Percentiles rank a stretch among this genome's conserved stretches.
phyloP scores from a whole-genome alignment of 495 filamentous ascomycete species.

The Penicillium salamii region DNA sequence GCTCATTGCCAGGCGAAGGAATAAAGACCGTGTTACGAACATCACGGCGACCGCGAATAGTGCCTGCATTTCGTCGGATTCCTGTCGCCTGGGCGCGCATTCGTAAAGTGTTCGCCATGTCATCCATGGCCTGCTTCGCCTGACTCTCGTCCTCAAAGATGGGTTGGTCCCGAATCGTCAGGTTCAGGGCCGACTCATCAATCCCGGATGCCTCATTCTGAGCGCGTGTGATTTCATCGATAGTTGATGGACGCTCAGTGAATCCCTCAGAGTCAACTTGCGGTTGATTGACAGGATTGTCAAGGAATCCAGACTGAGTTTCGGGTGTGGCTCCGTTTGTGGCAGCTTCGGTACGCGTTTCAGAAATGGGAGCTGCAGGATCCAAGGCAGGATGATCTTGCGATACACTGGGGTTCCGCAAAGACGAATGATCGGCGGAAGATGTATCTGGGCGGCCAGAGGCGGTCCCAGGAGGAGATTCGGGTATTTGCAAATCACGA shows the following conservation, averaged over 20 bases:
- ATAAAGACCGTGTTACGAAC: conserved; percentile 87
- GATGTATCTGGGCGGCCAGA: conserved; percentile 39
- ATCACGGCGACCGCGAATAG: conserved; percentile 83
- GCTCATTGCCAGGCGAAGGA: conserved; percentile 43
- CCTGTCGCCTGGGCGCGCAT: conserved; percentile 57
- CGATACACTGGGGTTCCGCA: conserved; percentile 31
- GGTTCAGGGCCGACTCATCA: conserved; percentile 75
- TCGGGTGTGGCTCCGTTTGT: conserved; percentile 32
- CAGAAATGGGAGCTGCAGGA: conserved; percentile 21
- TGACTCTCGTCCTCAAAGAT: conserved; percentile 90
- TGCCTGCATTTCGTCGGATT: conserved; percentile 64
- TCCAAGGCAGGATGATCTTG: conserved; percentile 23
- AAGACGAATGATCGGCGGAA: conserved; percentile 31
- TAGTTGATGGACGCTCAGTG: conserved; percentile 61
- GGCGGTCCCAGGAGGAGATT: conserved; percentile 30
- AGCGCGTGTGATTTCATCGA: conserved; percentile 82
- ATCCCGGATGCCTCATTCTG: conserved; percentile 70
- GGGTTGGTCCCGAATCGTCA: conserved; percentile 89
- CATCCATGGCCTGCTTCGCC: conserved; percentile 83
- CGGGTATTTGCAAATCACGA: conserved; percentile 41
- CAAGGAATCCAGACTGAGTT: conserved; percentile 16
- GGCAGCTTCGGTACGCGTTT: conserved; percentile 14
- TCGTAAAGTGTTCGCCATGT: conserved; percentile 83
- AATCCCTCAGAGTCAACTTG: conserved; percentile 61
- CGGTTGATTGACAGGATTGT: conserved; percentile 30